phyloP scores from a whole-genome alignment of 2,329 filamentous ascomycete species.

The Thyridium curvatum region DNA sequence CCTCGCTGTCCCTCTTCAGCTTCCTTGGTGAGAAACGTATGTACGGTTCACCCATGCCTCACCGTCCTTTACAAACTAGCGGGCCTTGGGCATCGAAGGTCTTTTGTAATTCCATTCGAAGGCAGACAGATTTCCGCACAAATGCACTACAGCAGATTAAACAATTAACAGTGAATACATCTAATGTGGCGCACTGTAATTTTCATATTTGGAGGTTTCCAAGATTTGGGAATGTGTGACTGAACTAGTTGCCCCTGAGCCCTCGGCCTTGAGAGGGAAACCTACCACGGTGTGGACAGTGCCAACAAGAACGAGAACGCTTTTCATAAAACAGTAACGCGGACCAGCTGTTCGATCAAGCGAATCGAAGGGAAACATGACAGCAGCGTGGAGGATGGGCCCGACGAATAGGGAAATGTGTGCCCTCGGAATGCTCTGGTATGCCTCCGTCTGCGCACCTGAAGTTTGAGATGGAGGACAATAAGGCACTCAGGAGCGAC shows the following conservation, averaged over 20 bases:
- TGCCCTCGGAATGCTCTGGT: slow-evolving; percentile 27
- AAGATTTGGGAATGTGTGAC: slow-evolving; percentile 35
- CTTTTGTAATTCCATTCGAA: slow-evolving; percentile 11
- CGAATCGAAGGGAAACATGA: too few species aligned
- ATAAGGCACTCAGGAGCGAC: too few species aligned
- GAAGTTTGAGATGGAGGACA: slow-evolving; percentile 10
- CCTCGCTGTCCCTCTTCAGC: slow-evolving; percentile 55
- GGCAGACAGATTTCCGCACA: slow-evolving; percentile 19
- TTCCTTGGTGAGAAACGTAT: slow-evolving; percentile 32
- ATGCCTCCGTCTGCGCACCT: slow-evolving; percentile 25
- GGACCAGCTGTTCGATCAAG: slow-evolving; percentile 19
- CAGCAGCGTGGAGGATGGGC: slow-evolving; percentile 27
- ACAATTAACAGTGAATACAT: slow-evolving; percentile 41
- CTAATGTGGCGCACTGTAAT: slow-evolving; percentile 37
- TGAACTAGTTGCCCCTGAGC: slow-evolving; percentile 8
- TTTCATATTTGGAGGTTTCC: slow-evolving; percentile 35
- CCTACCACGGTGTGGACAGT: slow-evolving; percentile 12
- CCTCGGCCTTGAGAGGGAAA: too few species aligned
- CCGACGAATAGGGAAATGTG: slow-evolving; percentile 29
- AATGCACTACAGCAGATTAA: slow-evolving; percentile 29
- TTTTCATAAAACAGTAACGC: slow-evolving; percentile 32
- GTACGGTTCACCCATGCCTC: slow-evolving; percentile 1
- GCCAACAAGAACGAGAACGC: slow-evolving; percentile 26
- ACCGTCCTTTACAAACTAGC: neutral
- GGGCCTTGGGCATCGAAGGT: neutral